These are phyloP conservation scores for Puccinellia tenuiflora DNA, from an alignment of 176 grass and related monocot species.

Conservation along the genomic window DNA sequence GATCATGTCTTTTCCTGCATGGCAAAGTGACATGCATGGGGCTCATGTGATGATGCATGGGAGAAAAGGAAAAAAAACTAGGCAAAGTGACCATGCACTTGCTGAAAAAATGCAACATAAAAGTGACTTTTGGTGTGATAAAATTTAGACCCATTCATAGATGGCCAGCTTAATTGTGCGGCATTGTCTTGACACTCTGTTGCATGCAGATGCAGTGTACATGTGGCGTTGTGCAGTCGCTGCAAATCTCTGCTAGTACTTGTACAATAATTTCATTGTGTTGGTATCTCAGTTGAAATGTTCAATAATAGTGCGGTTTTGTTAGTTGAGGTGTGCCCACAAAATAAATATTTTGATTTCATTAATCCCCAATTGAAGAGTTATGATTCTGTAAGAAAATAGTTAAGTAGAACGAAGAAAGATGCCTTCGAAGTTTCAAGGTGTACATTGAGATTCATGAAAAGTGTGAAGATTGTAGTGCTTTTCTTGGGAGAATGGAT, in stretches of 20 bases:
- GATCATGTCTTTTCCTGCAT: slow-evolving; percentile 9
- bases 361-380: too few relatives aligned
- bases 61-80: not conserved
- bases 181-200: not conserved
- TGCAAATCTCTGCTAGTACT: not conserved
- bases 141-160: not conserved
- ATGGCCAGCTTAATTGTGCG: not conserved
- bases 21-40: slow-evolving; percentile 29
- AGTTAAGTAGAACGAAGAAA: not conserved
- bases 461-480: not conserved
- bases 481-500: not conserved
- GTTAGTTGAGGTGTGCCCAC: too few relatives aligned
- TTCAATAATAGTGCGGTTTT: too few relatives aligned
- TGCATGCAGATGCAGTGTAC: too few relatives aligned
- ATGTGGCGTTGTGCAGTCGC: not conserved
- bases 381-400: too few relatives aligned
- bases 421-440: not conserved
- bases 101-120: slow-evolving; percentile 21
- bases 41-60: slow-evolving; percentile 26
- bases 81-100: not conserved
- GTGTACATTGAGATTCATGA: not conserved
- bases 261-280: too few relatives aligned
- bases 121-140: slow-evolving; percentile 23
- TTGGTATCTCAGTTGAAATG: too few relatives aligned
- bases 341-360: too few relatives aligned